Evolutionary conservation across 2,329 filamentous ascomycete species (phyloP), one percentile per base, ranked within the genome.

Genomic region (Neonectria punicea): DNA sequence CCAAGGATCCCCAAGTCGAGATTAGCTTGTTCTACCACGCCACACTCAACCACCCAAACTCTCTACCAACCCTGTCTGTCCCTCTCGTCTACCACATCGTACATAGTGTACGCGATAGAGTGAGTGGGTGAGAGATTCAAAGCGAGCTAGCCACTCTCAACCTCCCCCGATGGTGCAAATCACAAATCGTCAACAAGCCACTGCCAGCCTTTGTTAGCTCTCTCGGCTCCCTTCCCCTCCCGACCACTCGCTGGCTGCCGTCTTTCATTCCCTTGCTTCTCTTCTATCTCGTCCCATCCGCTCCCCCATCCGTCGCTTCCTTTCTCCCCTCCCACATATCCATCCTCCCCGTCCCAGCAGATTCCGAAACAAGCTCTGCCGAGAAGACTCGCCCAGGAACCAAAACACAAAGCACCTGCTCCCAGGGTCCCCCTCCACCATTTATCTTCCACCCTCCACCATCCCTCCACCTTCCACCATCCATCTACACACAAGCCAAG

Each of bases 351-450:
- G 47, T 13, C 47, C 47, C n/a, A 43, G 39, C 39, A 43, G 39
- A 43, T 20, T 8, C 36, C 39, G 39, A 43, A 43, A 43, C n/a
- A 43, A 43, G 39, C n/a, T 43, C 49, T 34, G 49, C 49, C 49
- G 10, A 51, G 16, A 34, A 34, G 11, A 51, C 49, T 51, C 28
- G 47, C 2, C 28, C 28, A 51, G 18, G n/a, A 51, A 13, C 30
- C 28, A 18, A 51, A 34, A 13, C 16, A 34, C 16, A 34, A 34
- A 34, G 11, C 49, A 28, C 46, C 16, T 30, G 46, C 46, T 25
- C 30, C 49, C 30, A 36, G 49, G 49, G 49, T 51, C 49, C 49
- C 46, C 46, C 46, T 32, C 46, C 46, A 32, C 47, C 47, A 34
- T 43, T 43, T 43, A 43, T 20, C 16, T n/a, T 41, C 16, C n/a